Evolutionary conservation across 2,329 filamentous ascomycete species (phyloP).

Genomic region (Magnaporthiopsis poae): DNA sequence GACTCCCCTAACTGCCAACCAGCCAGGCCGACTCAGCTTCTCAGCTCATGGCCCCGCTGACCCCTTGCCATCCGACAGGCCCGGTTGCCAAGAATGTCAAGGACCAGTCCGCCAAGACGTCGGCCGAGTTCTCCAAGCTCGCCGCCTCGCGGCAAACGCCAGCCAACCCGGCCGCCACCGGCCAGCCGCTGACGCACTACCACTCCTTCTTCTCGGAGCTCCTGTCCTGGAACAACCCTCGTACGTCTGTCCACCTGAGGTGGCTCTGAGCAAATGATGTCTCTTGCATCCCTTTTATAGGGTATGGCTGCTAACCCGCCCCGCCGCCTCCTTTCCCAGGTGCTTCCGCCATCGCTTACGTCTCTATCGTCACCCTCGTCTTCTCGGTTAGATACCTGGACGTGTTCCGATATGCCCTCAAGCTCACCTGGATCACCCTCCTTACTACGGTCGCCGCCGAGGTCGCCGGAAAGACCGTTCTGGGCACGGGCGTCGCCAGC

Average conservation of each 20-base stretch:
- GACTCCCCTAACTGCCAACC: too few species aligned
- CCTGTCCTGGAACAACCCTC: slow-evolving; percentile 59
- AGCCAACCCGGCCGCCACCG: slow-evolving; percentile 43
- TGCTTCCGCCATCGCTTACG: slow-evolving; percentile 56
- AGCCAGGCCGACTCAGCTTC: neutral
- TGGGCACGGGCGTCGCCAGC: slow-evolving; percentile 53
- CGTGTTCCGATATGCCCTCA: slow-evolving; percentile 54
- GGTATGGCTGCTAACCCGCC: slow-evolving; percentile 6
- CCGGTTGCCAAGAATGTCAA: slow-evolving; percentile 51
- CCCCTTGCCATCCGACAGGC: slow-evolving; percentile 27
- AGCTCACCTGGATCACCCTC: slow-evolving; percentile 54
- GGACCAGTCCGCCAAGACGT: slow-evolving; percentile 45
- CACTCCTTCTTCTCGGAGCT: slow-evolving; percentile 62
- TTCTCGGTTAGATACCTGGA: slow-evolving; percentile 57
- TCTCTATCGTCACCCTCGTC: slow-evolving; percentile 47
- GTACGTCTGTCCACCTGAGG: slow-evolving; percentile 31
- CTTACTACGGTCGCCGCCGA: slow-evolving; percentile 53
- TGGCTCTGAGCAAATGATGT: neutral
- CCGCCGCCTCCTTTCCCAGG: slow-evolving; percentile 28
- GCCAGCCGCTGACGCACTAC: slow-evolving; percentile 57
- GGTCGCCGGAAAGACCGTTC: slow-evolving; percentile 48
- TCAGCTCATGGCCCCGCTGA: slow-evolving; percentile 8
- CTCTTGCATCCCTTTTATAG: slow-evolving; percentile 15
- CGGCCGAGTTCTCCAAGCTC: slow-evolving; percentile 47
- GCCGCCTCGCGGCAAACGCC: slow-evolving; percentile 48